These are phyloP conservation scores for Verticillium albo-atrum DNA, from an alignment of 2,329 filamentous ascomycete species.

Conservation along the genomic window DNA sequence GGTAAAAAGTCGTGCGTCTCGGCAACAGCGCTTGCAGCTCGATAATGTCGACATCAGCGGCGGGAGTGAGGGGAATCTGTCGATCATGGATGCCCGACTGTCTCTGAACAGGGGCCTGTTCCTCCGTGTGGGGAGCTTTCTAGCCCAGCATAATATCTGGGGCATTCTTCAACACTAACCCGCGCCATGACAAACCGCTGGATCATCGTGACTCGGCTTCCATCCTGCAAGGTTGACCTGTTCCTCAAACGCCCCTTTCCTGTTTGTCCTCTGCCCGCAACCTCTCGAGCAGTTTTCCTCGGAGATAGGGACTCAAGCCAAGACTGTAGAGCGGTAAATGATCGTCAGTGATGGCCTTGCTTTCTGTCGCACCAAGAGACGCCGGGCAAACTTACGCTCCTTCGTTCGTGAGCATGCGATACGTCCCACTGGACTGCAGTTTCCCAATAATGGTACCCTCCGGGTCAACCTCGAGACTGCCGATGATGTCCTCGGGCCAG, in stretches of 20 bases:
- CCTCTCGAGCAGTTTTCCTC: constrained; percentile 47
- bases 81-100: background rate
- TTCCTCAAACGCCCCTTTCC: constrained; percentile 7
- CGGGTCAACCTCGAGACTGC: constrained; percentile 60
- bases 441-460: constrained; percentile 52
- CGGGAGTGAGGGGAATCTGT: background rate
- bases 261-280: constrained; percentile 46
- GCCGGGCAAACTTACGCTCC: constrained; percentile 54
- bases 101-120: background rate
- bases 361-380: background rate
- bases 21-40: too few relatives aligned
- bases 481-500: constrained; percentile 66
- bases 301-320: constrained; percentile 50
- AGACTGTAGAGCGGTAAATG: constrained; percentile 30
- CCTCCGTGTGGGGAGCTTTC: background rate
- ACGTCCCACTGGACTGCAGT: constrained; percentile 57
- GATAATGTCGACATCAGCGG: background rate
- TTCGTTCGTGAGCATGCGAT: constrained; percentile 60
- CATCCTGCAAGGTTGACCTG: background rate
- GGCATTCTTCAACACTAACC: background rate
- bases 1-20: too few relatives aligned
- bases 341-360: background rate
- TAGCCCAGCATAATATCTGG: background rate
- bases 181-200: background rate
- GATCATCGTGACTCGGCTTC: background rate